phyloP scores from a whole-genome alignment of 1,284 basidiomycete genomes.

The Cutaneotrichosporon cutaneum region DNA sequence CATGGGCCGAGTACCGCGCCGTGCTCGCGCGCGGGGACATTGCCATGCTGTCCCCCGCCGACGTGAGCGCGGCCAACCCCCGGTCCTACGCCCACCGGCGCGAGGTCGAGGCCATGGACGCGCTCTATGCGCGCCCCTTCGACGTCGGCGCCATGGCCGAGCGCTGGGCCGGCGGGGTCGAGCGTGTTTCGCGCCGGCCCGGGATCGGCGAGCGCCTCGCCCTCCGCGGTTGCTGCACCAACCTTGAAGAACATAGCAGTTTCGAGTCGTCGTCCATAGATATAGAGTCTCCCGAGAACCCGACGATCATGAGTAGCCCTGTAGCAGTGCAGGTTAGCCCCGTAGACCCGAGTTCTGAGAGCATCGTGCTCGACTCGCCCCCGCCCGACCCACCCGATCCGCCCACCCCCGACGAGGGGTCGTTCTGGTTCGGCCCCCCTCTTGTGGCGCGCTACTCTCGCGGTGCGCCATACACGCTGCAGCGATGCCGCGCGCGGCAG shows the following conservation, averaged over 20 bases:
- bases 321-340: neutral
- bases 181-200: neutral
- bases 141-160: neutral
- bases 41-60: neutral
- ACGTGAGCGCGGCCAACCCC: neutral
- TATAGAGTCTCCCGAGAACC: constrained; percentile 44
- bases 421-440: constrained; percentile 2
- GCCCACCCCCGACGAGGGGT: neutral
- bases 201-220: neutral
- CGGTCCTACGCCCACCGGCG: neutral
- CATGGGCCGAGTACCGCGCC: neutral
- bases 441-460: neutral
- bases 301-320: constrained; percentile 22
- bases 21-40: neutral
- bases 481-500: neutral
- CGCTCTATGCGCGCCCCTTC: neutral
- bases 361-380: neutral
- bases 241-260: neutral
- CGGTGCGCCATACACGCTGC: constrained; percentile 1
- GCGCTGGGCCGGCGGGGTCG: neutral
- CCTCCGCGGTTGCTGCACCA: neutral
- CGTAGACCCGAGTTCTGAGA: neutral
- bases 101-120: constrained; percentile 4
- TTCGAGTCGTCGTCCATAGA: constrained; percentile 35
- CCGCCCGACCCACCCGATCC: neutral